These are phyloP conservation scores for Geosiphon pyriformis DNA, from an alignment of 192 early-diverging fungal species.

Conservation along the genomic window DNA sequence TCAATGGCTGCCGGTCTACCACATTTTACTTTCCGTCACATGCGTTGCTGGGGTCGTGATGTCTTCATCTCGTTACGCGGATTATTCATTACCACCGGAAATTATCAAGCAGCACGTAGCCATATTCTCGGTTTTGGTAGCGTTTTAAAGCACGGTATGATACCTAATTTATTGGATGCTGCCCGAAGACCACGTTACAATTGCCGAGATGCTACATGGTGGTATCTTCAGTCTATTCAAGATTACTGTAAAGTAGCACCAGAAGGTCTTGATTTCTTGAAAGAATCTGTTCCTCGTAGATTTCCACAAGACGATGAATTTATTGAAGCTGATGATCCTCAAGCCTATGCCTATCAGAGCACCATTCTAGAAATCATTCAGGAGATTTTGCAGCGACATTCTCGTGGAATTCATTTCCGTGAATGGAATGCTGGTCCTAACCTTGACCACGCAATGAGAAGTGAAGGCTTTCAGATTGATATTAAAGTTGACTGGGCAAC, in stretches of 20 bases:
- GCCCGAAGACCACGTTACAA: slow-evolving; percentile 86
- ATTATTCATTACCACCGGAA: slow-evolving; percentile 74
- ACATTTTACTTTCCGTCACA: slow-evolving; percentile 87
- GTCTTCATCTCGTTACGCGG: slow-evolving; percentile 90
- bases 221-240: slow-evolving; percentile 87
- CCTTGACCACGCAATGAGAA: slow-evolving; percentile 88
- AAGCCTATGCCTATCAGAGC: slow-evolving; percentile 52
- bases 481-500: slow-evolving; percentile 69
- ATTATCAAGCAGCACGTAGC: slow-evolving; percentile 71
- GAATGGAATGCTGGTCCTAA: slow-evolving; percentile 91
- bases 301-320: slow-evolving; percentile 75
- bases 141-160: slow-evolving; percentile 88
- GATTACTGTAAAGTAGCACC: slow-evolving; percentile 72
- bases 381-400: slow-evolving; percentile 89
- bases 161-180: slow-evolving; percentile 93
- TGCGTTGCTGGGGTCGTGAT: slow-evolving; percentile 99
- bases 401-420: slow-evolving; percentile 82
- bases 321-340: slow-evolving; percentile 59
- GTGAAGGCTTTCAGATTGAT: slow-evolving; percentile 83
- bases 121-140: slow-evolving; percentile 92
- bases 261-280: slow-evolving; percentile 73
- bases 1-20: slow-evolving; percentile 92
- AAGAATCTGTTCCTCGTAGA: slow-evolving; percentile 65
- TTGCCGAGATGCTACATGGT: slow-evolving; percentile 95
- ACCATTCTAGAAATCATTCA: slow-evolving; percentile 85